Conservation (phyloP, 2,329 filamentous ascomycete species). For the Tolypocladium album region DNA sequence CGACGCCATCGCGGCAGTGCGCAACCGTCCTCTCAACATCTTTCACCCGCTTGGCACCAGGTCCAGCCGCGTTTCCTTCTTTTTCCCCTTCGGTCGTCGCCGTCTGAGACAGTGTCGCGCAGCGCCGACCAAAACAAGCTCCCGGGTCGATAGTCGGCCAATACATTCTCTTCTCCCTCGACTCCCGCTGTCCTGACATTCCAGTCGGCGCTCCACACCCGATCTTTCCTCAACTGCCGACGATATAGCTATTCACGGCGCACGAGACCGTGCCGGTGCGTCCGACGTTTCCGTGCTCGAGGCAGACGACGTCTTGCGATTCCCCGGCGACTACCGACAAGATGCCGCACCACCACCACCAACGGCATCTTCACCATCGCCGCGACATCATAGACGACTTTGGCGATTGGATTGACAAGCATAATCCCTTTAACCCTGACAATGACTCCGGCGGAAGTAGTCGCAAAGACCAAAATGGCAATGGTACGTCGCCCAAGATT, state of each 20-base stretch:
- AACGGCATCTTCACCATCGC: constrained; percentile 13
- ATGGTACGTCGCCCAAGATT: background rate
- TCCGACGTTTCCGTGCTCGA: background rate
- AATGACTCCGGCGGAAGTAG: background rate
- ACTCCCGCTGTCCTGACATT: constrained; percentile 14
- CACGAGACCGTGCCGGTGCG: background rate
- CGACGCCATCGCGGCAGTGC: background rate
- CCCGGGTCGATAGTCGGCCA: constrained; percentile 11
- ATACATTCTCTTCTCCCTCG: constrained; percentile 16
- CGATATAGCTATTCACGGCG: background rate
- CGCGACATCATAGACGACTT: constrained; percentile 1
- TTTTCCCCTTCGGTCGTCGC: background rate
- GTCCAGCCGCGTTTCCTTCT: constrained; percentile 10
- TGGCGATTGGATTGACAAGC: background rate
- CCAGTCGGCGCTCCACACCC: constrained; percentile 8
- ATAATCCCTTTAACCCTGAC: background rate
- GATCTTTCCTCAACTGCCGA: background rate
- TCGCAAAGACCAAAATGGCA: background rate
- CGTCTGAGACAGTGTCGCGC: constrained; percentile 5
- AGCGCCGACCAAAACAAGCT: constrained; percentile 7
- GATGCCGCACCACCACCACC: constrained; percentile 16
- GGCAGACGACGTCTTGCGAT: background rate
- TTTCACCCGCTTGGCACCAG: constrained; percentile 12
- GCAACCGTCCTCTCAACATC: background rate
- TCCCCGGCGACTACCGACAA: constrained; percentile 3